phyloP scores from a whole-genome alignment of 441 rosid species.

The Croton laevigatus region DNA sequence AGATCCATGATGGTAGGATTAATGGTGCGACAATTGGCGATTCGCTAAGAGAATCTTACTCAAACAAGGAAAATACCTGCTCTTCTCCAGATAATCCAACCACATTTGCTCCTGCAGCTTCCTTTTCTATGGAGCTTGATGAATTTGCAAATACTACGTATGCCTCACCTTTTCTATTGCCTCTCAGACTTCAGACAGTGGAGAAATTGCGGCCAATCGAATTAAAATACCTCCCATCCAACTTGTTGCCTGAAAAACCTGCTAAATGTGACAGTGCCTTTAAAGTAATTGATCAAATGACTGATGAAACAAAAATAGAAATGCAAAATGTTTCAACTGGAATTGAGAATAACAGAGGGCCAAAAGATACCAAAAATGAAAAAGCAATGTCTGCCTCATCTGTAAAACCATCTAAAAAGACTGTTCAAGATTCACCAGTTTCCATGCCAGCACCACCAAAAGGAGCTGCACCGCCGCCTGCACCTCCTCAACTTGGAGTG shows the following conservation, averaged over 20 bases:
- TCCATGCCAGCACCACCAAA: conserved; percentile 19
- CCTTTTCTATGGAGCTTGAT: conserved; percentile 24
- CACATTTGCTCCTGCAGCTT: conserved; percentile 57
- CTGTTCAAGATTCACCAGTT: not conserved
- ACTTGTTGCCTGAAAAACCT: conserved; percentile 37
- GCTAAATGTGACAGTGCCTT: conserved; percentile 21
- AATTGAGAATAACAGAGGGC: not conserved
- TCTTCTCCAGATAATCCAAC: conserved; percentile 66
- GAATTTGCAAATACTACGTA: conserved; percentile 34
- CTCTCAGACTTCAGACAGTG: conserved; percentile 55
- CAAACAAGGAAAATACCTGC: conserved; percentile 33
- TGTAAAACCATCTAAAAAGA: conserved; percentile 15
- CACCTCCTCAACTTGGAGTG: conserved; percentile 43
- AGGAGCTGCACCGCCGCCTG: conserved; percentile 54
- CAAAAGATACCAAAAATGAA: not conserved
- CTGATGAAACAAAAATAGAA: conserved; percentile 11
- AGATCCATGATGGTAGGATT: conserved; percentile 22
- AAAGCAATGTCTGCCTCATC: not conserved
- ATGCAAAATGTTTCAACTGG: not conserved
- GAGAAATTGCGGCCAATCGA: conserved; percentile 68
- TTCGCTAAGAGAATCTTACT: conserved; percentile 33
- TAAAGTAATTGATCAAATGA: conserved; percentile 12
- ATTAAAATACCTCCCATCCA: conserved; percentile 46
- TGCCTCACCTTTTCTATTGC: conserved; percentile 51
- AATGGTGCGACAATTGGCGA: conserved; percentile 25